A percentile compares a stretch with the other conserved stretches of the same genome.
Evolutionary conservation across 768 basidiomycete species (phyloP).

Genomic region (Obba rivulosa): DNA sequence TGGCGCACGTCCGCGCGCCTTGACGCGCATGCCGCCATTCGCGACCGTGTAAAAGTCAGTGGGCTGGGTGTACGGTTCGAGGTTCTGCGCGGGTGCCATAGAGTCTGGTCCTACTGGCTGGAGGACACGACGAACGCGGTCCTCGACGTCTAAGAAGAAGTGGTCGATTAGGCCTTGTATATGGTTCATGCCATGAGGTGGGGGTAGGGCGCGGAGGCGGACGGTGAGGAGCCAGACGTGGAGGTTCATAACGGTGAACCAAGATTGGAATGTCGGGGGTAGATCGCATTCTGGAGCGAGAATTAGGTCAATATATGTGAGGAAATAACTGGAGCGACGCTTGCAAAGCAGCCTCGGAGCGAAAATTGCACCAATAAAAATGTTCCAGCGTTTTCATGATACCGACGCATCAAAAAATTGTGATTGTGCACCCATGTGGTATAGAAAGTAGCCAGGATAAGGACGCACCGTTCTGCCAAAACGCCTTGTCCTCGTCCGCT

Average conservation of each 20-base stretch:
- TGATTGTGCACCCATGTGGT: no score
- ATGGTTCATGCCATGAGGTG: slow-evolving; percentile 58
- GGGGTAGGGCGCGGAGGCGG: slow-evolving; percentile 78
- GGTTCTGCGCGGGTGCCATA: slow-evolving; percentile 16
- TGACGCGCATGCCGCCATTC: background rate
- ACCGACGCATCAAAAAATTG: no score
- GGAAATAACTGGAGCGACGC: no score
- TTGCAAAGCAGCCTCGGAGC: no score
- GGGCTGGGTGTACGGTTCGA: slow-evolving; percentile 20
- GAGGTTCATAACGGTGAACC: slow-evolving; percentile 91
- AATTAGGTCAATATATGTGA: background rate
- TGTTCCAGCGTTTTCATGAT: no score
- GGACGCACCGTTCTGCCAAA: slow-evolving; percentile 63
- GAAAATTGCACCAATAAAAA: no score
- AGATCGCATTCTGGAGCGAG: slow-evolving; percentile 64
- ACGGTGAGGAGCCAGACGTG: slow-evolving; percentile 90
- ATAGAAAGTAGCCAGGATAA: background rate
- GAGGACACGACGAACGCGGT: slow-evolving; percentile 71
- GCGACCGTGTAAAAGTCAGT: slow-evolving; percentile 24
- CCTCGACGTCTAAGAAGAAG: slow-evolving; percentile 92
- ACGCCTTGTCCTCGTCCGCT: slow-evolving; percentile 53
- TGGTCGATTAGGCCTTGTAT: slow-evolving; percentile 86
- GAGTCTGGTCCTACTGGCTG: slow-evolving; percentile 24
- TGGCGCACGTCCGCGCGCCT: slow-evolving; percentile 47
- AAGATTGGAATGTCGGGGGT: slow-evolving; percentile 93